phyloP scores from a whole-genome alignment of 2,329 filamentous ascomycete genomes.

The Ophiocordyceps camponoti-leonardi region DNA sequence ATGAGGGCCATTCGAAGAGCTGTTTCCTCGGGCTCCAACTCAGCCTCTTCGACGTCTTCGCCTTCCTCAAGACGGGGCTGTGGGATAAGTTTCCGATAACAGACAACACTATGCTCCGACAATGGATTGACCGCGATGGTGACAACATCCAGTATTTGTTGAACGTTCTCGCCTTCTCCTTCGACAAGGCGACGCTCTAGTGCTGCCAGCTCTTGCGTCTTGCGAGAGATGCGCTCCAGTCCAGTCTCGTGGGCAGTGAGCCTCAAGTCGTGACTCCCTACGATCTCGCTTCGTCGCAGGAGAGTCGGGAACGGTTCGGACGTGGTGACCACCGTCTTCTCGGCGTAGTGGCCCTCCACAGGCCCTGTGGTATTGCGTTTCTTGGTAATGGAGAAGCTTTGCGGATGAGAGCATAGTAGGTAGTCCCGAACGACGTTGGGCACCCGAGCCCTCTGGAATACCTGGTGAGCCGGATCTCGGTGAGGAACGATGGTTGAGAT shows the following conservation, averaged over 20 bases:
- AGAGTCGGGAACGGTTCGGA: constrained; percentile 85
- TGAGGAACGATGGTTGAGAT: constrained; percentile 68
- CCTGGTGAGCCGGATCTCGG: constrained; percentile 63
- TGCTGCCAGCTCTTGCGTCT: constrained; percentile 67
- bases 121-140: constrained; percentile 57
- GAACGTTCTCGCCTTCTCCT: constrained; percentile 53
- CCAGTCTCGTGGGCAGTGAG: constrained; percentile 72
- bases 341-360: constrained; percentile 56
- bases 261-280: constrained; percentile 46
- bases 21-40: constrained; percentile 46
- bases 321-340: constrained; percentile 73
- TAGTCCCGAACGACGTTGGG: constrained; percentile 75
- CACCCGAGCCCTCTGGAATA: constrained; percentile 79
- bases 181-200: constrained; percentile 60
- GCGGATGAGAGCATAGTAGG: constrained; percentile 60
- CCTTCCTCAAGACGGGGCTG: constrained; percentile 21
- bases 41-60: constrained; percentile 23
- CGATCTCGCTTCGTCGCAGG: constrained; percentile 69
- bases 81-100: constrained; percentile 61
- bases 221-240: constrained; percentile 75
- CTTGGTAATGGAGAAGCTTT: constrained; percentile 59
- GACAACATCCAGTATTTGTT: constrained; percentile 57
- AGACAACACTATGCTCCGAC: constrained; percentile 60
- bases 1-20: constrained; percentile 73
- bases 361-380: constrained; percentile 52